Conservation (phyloP, 192 early-diverging fungal species). For the Chytriomyces sp. region DNA sequence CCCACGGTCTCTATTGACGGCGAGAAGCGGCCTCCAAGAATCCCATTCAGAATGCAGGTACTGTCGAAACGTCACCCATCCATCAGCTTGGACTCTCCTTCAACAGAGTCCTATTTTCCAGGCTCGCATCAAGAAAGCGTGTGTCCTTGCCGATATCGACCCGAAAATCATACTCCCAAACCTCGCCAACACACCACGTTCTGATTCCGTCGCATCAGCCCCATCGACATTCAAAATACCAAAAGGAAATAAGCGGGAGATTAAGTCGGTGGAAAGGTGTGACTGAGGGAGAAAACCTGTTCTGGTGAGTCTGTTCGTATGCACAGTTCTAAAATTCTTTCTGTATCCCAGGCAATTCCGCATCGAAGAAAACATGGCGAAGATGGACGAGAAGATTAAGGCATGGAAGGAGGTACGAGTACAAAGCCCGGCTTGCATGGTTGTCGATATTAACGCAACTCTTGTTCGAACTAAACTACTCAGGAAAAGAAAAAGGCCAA, state of each 20-base stretch:
- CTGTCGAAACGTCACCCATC: too few relatives aligned
- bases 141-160: conserved; percentile 49
- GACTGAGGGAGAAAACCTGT: not conserved
- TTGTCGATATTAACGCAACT: too few relatives aligned
- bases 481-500: too few relatives aligned
- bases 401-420: conserved; percentile 46
- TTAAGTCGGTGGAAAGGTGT: conserved; percentile 44
- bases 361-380: conserved; percentile 52
- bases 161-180: not conserved
- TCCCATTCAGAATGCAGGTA: conserved; percentile 44
- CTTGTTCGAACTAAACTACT: too few relatives aligned
- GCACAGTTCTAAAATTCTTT: not conserved
- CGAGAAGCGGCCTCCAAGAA: conserved; percentile 41
- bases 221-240: conserved; percentile 31
- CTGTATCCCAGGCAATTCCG: conserved; percentile 41
- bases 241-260: conserved; percentile 39
- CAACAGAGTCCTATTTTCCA: too few relatives aligned
- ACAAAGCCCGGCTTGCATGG: too few relatives aligned
- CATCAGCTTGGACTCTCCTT: too few relatives aligned
- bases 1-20: conserved; percentile 36
- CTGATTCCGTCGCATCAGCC: not conserved
- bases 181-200: not conserved
- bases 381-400: conserved; percentile 47
- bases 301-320: not conserved
- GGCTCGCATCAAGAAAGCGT: conserved; percentile 45